Base-by-base conservation (phyloP, 1,284 basidiomycete species). In the Moesziomyces sp. region DNA sequence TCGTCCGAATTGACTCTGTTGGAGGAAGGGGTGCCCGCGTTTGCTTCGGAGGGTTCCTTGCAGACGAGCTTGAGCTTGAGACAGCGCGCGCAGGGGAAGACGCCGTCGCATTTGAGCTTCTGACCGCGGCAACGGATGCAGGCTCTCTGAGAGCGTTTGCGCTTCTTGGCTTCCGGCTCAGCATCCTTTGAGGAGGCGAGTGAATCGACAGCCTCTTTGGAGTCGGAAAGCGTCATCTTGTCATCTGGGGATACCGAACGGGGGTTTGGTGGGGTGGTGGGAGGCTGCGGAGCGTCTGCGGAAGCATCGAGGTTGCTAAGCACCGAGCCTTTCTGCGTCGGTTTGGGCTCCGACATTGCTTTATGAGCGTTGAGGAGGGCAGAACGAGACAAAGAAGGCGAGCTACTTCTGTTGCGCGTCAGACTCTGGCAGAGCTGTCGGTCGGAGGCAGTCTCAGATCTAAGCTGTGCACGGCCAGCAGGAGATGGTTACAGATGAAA, bases 31-130 rank as follows among this genome's bases (percentile, higher is more conserved):
- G 64, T 65, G 42, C 46, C 55, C 0, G 59, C 19, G 24, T 56
- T 65, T 28, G 61, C 48, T 21, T 74, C 71, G 24, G 61, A 68
- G 2, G 71, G 71, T 55, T 74, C 71, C 54, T 65, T 68, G 61
- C 71, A 74, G 4, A 67, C 61, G 7, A 74, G 58, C 49, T 74
- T 74, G 49, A 74, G 61, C 51, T 74, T 74, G 48, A 68, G 58
- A 42, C 71, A 74, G 26, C 71, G 52, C 3, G 60, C 71, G 45
- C 71, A 74, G 2, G 71, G 71, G 26, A 74, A 74, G 18, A 74
- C 71, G 35, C 71, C 71, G 26, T 74, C 71, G 38, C 71, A 74
- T 26, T 74, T 74, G 47, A 74, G 71, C 52, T 74, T 74, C 49
- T 74, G 71, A 38, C 71, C 65, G 14, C 65, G 64, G 21, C 71